phyloP scores from a whole-genome alignment of 2,329 filamentous ascomycete genomes.

The Rasamsonia emersonii region DNA sequence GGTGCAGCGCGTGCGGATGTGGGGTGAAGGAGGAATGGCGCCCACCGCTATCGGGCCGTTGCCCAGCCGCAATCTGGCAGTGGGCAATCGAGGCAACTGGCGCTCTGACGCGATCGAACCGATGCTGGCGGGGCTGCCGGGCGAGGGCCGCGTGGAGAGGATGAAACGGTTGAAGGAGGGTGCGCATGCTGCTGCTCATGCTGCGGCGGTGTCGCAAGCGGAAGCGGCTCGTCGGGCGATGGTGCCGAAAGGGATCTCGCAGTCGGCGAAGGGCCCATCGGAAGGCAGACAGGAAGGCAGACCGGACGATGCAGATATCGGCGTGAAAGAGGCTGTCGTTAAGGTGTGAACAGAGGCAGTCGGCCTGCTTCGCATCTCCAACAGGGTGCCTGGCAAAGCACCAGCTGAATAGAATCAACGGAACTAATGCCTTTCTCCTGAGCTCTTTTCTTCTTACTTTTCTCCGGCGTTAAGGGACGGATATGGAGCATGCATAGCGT shows the following conservation, averaged over 20 bases:
- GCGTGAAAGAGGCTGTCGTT: too few species aligned
- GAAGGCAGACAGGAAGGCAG: too few species aligned
- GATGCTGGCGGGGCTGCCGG: slow-evolving; percentile 29
- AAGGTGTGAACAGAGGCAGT: too few species aligned
- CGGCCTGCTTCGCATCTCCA: too few species aligned
- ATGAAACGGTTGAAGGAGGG: slow-evolving; percentile 28
- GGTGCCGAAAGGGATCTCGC: background rate
- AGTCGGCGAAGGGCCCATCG: too few species aligned
- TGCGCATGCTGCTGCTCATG: slow-evolving; percentile 14
- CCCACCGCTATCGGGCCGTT: slow-evolving; percentile 19
- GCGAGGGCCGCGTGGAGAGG: slow-evolving; percentile 29
- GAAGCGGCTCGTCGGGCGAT: slow-evolving; percentile 7
- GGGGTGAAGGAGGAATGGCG: slow-evolving; percentile 47
- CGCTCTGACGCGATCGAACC: slow-evolving; percentile 36
- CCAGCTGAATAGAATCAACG: too few species aligned
- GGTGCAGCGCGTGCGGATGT: slow-evolving; percentile 86
- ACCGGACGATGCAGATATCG: too few species aligned
- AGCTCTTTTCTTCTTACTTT: too few species aligned
- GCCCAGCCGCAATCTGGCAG: slow-evolving; percentile 16
- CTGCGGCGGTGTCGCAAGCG: slow-evolving; percentile 8
- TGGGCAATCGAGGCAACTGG: slow-evolving; percentile 30
- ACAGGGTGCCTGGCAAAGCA: too few species aligned
- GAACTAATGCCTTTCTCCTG: too few species aligned
- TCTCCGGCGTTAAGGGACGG: too few species aligned
- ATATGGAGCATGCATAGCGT: too few species aligned